phyloP scores from a whole-genome alignment of 257 asterid species.

The Scutellaria baicalensis region DNA sequence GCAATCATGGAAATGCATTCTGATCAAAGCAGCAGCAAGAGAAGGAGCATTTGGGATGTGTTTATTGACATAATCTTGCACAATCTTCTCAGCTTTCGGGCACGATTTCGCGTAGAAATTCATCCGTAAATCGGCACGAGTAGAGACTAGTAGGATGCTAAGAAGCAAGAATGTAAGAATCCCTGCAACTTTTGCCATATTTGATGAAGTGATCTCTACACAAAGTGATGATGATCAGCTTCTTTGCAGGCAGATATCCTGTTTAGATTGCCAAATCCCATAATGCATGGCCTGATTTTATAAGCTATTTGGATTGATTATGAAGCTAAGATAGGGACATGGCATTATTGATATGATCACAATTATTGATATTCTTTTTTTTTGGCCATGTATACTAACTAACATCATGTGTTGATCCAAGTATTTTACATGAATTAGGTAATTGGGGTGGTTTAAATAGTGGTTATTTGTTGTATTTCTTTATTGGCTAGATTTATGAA shows the following conservation, averaged over 20 bases:
- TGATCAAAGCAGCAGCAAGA: slow-evolving; percentile 47
- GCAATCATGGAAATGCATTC: slow-evolving; percentile 56
- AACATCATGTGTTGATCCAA: slow-evolving; percentile 8
- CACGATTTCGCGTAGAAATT: slow-evolving; percentile 50
- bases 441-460: slow-evolving; percentile 10
- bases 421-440: not conserved
- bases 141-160: slow-evolving; percentile 9
- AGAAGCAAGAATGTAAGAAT: slow-evolving; percentile 4
- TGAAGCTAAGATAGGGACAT: not conserved
- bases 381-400: not conserved
- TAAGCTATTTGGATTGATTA: slow-evolving; percentile 5
- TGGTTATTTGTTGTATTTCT: not conserved
- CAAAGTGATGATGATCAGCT: too few species aligned
- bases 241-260: not conserved
- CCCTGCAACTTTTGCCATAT: slow-evolving; percentile 19
- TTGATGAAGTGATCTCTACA: not conserved
- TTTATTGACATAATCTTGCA: slow-evolving; percentile 34
- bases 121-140: slow-evolving; percentile 34
- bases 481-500: not conserved
- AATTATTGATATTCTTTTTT: not conserved
- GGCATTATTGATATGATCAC: not conserved
- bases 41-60: slow-evolving; percentile 58
- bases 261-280: not conserved
- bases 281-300: slow-evolving; percentile 9
- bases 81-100: slow-evolving; percentile 58